These are phyloP conservation scores for Plenodomus tracheiphilus DNA, from an alignment of 2,329 filamentous ascomycete species.

Conservation along the genomic window DNA sequence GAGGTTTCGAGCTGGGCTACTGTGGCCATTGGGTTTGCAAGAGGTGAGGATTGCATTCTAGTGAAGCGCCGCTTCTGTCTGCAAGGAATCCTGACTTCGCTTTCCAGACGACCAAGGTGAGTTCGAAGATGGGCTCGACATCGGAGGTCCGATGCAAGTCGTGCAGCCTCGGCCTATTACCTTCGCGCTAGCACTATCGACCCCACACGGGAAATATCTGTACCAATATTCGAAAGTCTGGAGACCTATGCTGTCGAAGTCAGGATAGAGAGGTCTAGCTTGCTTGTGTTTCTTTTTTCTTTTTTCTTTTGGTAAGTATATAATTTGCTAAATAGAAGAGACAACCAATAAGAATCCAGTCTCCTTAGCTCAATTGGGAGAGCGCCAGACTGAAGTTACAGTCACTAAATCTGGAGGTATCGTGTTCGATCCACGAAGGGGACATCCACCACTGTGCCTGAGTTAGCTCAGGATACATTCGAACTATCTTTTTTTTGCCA, in stretches of 20 bases:
- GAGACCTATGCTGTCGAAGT: too few species aligned
- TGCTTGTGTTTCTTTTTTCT: neutral
- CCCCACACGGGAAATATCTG: too few species aligned
- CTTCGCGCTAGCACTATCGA: too few species aligned
- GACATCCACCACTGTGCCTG: conserved; percentile 16
- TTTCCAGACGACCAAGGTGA: neutral
- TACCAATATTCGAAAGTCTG: too few species aligned
- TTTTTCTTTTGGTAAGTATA: neutral
- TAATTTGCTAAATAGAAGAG: neutral
- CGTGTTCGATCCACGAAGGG: conserved; percentile 27
- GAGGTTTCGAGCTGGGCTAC: conserved; percentile 67
- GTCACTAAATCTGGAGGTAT: conserved; percentile 38
- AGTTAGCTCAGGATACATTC: conserved; percentile 10
- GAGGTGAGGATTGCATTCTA: conserved; percentile 36
- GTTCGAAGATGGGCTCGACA: conserved; percentile 2
- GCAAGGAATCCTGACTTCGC: neutral
- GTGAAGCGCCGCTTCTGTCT: neutral
- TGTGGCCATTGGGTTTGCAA: conserved; percentile 73
- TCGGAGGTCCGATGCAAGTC: neutral
- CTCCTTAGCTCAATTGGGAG: conserved; percentile 39
- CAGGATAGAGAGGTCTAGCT: too few species aligned
- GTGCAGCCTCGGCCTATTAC: neutral
- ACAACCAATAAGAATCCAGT: conserved; percentile 23
- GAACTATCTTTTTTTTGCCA: conserved; percentile 16
- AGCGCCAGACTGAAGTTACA: conserved; percentile 37